Evolutionary conservation across 164 flowering plant species (phyloP).

Genomic region (Annona squamosa): DNA sequence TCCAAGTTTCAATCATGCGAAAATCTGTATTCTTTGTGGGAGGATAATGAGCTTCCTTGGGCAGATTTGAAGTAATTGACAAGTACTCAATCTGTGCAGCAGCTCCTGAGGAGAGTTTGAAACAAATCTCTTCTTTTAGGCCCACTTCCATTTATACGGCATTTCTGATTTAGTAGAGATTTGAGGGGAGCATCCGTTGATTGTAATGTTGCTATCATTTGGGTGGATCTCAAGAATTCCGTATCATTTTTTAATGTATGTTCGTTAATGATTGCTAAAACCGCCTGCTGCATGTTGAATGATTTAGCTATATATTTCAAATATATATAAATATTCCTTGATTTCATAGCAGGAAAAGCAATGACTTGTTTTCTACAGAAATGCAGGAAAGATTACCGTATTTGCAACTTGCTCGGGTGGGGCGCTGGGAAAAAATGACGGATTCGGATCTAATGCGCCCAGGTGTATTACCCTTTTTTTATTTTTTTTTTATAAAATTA

Average conservation of each 20-base stretch:
- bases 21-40: neutral
- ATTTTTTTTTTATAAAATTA: too few species aligned
- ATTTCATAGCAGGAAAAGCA: neutral
- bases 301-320: neutral
- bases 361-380: neutral
- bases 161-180: neutral
- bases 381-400: neutral
- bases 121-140: neutral
- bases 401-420: neutral
- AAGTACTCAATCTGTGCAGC: neutral
- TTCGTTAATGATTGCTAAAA: neutral
- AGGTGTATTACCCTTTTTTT: too few species aligned
- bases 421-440: neutral
- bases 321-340: too few species aligned
- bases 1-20: neutral
- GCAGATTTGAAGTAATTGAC: neutral
- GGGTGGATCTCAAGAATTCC: neutral
- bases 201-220: slow-evolving; percentile 1
- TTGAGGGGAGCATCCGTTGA: neutral
- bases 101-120: neutral
- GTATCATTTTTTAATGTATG: neutral
- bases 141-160: neutral
- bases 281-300: neutral
- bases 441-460: too few species aligned
- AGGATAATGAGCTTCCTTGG: neutral